Percentiles rank a stretch among this genome's conserved stretches.
Evolutionary conservation across 495 filamentous ascomycete genomes (phyloP).

Genomic region (Chaetomium tenue): DNA sequence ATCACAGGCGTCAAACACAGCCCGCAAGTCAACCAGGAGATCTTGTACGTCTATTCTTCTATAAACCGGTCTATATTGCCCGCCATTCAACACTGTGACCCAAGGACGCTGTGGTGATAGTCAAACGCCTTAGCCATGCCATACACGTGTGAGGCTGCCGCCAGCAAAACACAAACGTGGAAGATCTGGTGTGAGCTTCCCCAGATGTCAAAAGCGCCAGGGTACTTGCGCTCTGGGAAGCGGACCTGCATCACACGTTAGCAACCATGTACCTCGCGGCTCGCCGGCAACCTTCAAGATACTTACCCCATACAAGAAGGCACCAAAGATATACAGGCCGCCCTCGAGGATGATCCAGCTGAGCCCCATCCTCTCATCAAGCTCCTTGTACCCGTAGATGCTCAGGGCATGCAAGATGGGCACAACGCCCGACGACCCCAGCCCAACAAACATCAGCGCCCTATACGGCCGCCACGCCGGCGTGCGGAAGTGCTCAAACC

Average conservation of each 20-base stretch:
- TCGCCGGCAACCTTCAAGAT: background rate
- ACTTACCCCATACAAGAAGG: conserved; percentile 69
- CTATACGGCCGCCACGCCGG: conserved; percentile 80
- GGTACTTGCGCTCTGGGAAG: conserved; percentile 61
- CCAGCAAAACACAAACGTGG: conserved; percentile 67
- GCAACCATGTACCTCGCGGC: background rate
- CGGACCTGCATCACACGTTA: conserved; percentile 37
- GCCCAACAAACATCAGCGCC: conserved; percentile 84
- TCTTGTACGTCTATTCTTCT: background rate
- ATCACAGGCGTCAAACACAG: background rate
- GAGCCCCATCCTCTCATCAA: conserved; percentile 72
- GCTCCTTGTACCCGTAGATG: conserved; percentile 49
- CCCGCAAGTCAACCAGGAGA: background rate
- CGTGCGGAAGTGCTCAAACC: conserved; percentile 76
- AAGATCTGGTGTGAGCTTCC: conserved; percentile 81
- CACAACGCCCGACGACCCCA: conserved; percentile 80
- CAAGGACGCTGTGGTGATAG: conserved; percentile 45
- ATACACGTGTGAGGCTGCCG: conserved; percentile 62
- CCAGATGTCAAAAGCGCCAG: conserved; percentile 70
- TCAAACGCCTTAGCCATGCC: conserved; percentile 58
- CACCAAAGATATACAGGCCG: conserved; percentile 79
- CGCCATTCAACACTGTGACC: conserved; percentile 33
- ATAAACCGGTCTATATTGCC: background rate
- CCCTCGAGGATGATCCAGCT: conserved; percentile 77
- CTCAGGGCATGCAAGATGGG: conserved; percentile 69